phyloP scores from a whole-genome alignment of 768 basidiomycete species.

The Kwoniella mangroviensis region DNA sequence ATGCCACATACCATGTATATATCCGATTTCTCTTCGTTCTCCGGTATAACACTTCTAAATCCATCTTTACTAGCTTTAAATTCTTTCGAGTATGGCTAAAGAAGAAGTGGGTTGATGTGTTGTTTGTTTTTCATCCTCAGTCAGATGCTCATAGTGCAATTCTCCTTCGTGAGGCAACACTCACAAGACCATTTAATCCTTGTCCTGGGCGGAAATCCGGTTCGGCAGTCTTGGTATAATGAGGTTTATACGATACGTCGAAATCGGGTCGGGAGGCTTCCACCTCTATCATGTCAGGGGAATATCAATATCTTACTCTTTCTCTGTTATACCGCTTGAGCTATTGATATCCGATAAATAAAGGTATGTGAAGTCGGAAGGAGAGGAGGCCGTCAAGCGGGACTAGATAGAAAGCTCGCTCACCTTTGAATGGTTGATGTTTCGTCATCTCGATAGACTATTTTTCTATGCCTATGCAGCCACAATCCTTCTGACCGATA shows the following conservation, averaged over 20 bases:
- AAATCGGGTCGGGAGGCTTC: slow-evolving; percentile 30
- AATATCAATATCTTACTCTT: not conserved
- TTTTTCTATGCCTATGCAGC: not conserved
- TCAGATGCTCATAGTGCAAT: not conserved
- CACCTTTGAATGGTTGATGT: slow-evolving; percentile 23
- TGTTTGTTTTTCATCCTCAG: not conserved
- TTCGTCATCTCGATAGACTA: slow-evolving; percentile 6
- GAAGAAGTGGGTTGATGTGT: no score
- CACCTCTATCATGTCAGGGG: slow-evolving; percentile 19
- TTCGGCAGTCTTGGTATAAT: slow-evolving; percentile 23
- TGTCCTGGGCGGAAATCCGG: slow-evolving; percentile 32
- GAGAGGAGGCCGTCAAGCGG: no score
- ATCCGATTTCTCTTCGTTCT: slow-evolving; percentile 16
- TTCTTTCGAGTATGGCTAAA: slow-evolving; percentile 27
- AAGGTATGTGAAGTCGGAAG: no score
- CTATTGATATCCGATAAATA: not conserved
- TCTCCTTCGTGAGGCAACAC: not conserved
- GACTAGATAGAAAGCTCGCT: not conserved
- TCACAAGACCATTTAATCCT: slow-evolving; percentile 27
- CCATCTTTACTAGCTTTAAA: slow-evolving; percentile 9
- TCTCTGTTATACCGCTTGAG: not conserved
- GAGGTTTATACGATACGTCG: not conserved
- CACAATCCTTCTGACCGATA: no score
- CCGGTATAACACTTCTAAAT: slow-evolving; percentile 26
- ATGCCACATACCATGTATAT: slow-evolving; percentile 27